These are phyloP conservation scores for Ascodesmis nigricans DNA, from an alignment of 495 filamentous ascomycete species.

Conservation along the genomic window DNA sequence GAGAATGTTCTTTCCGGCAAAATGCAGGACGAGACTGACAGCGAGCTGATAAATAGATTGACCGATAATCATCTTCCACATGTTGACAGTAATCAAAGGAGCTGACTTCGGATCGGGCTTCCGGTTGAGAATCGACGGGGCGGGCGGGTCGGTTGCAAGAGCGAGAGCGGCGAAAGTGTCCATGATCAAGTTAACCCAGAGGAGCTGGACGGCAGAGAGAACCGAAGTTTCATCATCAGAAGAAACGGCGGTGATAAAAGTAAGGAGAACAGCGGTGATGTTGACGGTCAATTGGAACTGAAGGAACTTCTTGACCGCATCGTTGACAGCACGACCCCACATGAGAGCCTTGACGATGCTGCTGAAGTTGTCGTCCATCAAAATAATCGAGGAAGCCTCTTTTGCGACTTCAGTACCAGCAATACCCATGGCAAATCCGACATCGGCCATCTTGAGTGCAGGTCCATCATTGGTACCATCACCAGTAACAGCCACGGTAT, in stretches of 20 bases:
- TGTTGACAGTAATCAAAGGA: constrained; percentile 52
- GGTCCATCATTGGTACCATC: constrained; percentile 87
- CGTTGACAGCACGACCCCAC: constrained; percentile 77
- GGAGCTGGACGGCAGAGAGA: constrained; percentile 62
- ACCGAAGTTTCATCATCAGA: constrained; percentile 44
- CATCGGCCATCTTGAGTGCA: constrained; percentile 66
- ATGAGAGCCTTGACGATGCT: constrained; percentile 74
- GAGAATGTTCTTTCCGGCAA: constrained; percentile 43
- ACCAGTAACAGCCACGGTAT: constrained; percentile 83
- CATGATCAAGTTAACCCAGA: constrained; percentile 91
- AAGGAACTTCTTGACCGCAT: constrained; percentile 76
- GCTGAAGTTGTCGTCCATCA: constrained; percentile 85
- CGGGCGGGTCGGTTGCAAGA: constrained; percentile 67
- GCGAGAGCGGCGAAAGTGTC: constrained; percentile 89
- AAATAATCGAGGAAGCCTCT: constrained; percentile 78
- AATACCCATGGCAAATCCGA: constrained; percentile 85
- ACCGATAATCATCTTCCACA: constrained; percentile 91
- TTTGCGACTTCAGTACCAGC: constrained; percentile 81
- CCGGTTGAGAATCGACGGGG: constrained; percentile 44
- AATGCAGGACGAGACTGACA: constrained; percentile 60
- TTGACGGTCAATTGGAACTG: constrained; percentile 88
- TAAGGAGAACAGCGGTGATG: constrained; percentile 67
- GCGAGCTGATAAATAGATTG: constrained; percentile 63
- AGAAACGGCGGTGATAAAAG: constrained; percentile 59
- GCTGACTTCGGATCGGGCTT: constrained; percentile 56